A percentile compares a stretch with the other conserved stretches of the same genome.
Evolutionary conservation across 345 rosid genomes (phyloP).

Genomic region (Kernera saxatilis): DNA sequence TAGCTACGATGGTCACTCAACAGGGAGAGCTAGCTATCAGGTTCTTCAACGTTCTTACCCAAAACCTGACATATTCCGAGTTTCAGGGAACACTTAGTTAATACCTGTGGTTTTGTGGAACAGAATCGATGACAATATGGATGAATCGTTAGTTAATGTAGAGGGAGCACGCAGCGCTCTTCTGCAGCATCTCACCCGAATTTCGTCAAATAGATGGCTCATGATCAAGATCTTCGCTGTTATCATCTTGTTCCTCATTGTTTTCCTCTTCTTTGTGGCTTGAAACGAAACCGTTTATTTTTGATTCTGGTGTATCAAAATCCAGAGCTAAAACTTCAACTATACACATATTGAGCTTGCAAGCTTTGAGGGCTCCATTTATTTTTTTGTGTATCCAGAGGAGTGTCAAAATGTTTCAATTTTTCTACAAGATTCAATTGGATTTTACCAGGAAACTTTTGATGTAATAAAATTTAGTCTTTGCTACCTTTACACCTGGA

Average conservation of each 20-base stretch:
- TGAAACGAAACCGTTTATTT: slow-evolving; percentile 20
- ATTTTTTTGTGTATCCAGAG: not conserved
- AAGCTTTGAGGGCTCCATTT: not conserved
- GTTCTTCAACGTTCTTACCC: slow-evolving; percentile 9
- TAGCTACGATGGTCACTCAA: slow-evolving; percentile 90
- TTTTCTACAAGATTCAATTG: not conserved
- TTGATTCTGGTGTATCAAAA: not conserved
- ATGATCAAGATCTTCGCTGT: slow-evolving; percentile 81
- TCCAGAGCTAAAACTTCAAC: not conserved
- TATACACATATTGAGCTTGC: not conserved
- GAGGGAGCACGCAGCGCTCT: slow-evolving; percentile 77
- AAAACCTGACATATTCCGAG: slow-evolving; percentile 2
- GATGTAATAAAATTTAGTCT: not conserved
- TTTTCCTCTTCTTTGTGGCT: slow-evolving; percentile 70
- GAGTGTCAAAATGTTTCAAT: not conserved
- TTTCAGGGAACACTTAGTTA: not conserved
- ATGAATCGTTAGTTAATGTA: slow-evolving; percentile 76
- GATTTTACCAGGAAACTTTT: not conserved
- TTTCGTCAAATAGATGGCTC: slow-evolving; percentile 95
- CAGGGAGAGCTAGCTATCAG: slow-evolving; percentile 92
- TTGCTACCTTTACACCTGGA: not conserved
- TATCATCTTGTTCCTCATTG: slow-evolving; percentile 55
- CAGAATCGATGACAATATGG: slow-evolving; percentile 97
- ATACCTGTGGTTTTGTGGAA: slow-evolving; percentile 13
- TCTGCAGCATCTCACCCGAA: slow-evolving; percentile 65